Evolutionary conservation across 805 yeast genomes (phyloP), one percentile per base, ranked within the genome.

Genomic region (Priceomyces melissophilus): DNA sequence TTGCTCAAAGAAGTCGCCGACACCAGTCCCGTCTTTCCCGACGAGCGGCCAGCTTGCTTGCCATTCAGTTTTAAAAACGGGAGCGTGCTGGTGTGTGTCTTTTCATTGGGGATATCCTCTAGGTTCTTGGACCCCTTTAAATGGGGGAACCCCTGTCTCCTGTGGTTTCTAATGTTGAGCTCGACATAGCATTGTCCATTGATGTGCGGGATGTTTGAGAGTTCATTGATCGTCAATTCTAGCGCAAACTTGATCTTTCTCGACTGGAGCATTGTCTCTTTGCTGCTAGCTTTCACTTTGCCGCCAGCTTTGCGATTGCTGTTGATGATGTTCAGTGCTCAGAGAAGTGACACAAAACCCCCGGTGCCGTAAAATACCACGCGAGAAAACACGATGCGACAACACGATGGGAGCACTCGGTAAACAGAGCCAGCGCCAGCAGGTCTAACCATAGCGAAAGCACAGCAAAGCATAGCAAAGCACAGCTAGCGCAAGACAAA

Each of bases 181-280:
- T 81, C 79, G 13, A 88, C 76, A 47, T 61, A 80, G 50, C 91
- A 80, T 29, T 67, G 57, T 0, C 95, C 95, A 2, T 80, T 67
- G 1, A 83, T 71, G 49, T 86, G 89, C 1, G 98, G 98, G 23
- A 91, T 76, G 53, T 90, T 90, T n/a, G 82, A 74, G 35, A 91
- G 66, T 47, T 87, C 95, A 41, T 77, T 75, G 36, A 89, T 73
- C 12, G 73, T 60, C 23, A 87, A 62, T 14, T 69, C 59, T 31
- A 87, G 69, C 37, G 76, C 65, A 60, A 87, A 90, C 61, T 79
- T 79, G 6, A 87, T 85, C 43, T 74, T 69, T 43, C 60, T 67
- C 33, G 61, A 36, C 20, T 37, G 25, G 6, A 40, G 13, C 43
- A 40, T 40, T n/a, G n/a, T n/a, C n/a, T n/a, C n/a, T n/a, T n/a